Evolutionary conservation across 2,329 filamentous ascomycete species (phyloP), one percentile per base, ranked within the genome.

Genomic region (Alternaria sp.): DNA sequence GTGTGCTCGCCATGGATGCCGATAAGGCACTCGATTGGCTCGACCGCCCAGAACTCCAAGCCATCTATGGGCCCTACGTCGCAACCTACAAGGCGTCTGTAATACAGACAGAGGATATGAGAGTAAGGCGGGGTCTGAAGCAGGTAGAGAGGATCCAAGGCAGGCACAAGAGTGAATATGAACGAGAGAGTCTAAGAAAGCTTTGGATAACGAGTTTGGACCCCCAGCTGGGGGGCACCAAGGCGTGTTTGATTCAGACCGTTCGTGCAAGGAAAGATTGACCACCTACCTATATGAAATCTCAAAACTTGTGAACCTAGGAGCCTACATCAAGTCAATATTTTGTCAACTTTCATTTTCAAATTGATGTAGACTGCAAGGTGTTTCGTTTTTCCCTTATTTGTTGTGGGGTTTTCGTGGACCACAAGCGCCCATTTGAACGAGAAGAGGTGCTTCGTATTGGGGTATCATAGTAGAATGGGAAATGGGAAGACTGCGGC

Each of bases 391-490:
- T 21, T 21, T 21, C 21, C 21, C 21, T 21, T 21, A 21, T 21
- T 21, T 21, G 21, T 21, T 21, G 21, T 21, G 21, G 21, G 21
- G 21, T 21, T 21, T 21, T 21, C 21, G 21, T 21, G 21, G 4
- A 21, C 30, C 13, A 12, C 19, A 28, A 23, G 28, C 12, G 4
- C 30, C 13, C 8, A 23, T 13, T 45, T 13, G n/a, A 19, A 6
- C 6, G 26, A n/a, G n/a, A n/a, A 46, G 11, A n/a, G 10, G 28
- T 56, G 40, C 13, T 46, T 44, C 17, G 13, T 49, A 58, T 54
- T 50, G 60, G 62, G 63, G 58, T 65, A 65, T 65, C 63, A 63
- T 54, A 15, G 32, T 49, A 32, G 21, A 46, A 25, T 13, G 28
- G 15, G 23, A 15, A 26, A 57, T 17, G 28, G 26, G 12, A 47